These are phyloP conservation scores for Coemansia umbellata DNA, from an alignment of 192 early-diverging fungal genomes.

Conservation along the genomic window DNA sequence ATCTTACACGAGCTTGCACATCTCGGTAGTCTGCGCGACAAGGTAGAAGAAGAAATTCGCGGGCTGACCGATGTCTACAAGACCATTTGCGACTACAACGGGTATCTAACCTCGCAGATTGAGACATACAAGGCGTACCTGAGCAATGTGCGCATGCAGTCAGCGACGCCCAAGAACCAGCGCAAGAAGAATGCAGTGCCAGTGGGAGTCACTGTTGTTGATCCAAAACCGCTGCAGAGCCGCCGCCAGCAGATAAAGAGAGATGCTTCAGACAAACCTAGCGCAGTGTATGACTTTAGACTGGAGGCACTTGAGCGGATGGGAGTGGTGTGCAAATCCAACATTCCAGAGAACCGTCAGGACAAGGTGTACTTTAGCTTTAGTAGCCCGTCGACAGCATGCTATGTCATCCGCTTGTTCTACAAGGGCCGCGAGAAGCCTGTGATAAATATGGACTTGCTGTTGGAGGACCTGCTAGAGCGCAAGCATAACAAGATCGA, in stretches of 20 bases:
- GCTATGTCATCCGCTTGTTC: conserved; percentile 84
- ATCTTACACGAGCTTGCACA: conserved; percentile 85
- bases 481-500: conserved; percentile 89
- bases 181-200: conserved; percentile 53
- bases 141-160: conserved; percentile 80
- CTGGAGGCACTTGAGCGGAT: conserved; percentile 83
- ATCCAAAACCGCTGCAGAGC: conserved; percentile 30
- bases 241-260: conserved; percentile 23
- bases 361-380: conserved; percentile 89
- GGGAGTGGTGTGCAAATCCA: conserved; percentile 87
- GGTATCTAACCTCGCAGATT: conserved; percentile 82
- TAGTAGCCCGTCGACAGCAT: conserved; percentile 79
- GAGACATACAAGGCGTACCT: conserved; percentile 94
- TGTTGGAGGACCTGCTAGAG: conserved; percentile 77
- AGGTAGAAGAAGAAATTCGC: conserved; percentile 74
- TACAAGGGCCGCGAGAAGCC: conserved; percentile 90
- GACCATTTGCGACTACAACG: conserved; percentile 93
- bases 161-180: conserved; percentile 61
- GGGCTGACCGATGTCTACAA: conserved; percentile 83
- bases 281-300: conserved; percentile 66
- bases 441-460: conserved; percentile 94
- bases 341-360: conserved; percentile 85
- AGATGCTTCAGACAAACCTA: conserved; percentile 2
- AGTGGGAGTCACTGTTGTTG: conserved; percentile 61
- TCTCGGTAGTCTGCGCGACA: conserved; percentile 86